Evolutionary conservation across 257 asterid species (phyloP).

Genomic region (Phtheirospermum japonicum): DNA sequence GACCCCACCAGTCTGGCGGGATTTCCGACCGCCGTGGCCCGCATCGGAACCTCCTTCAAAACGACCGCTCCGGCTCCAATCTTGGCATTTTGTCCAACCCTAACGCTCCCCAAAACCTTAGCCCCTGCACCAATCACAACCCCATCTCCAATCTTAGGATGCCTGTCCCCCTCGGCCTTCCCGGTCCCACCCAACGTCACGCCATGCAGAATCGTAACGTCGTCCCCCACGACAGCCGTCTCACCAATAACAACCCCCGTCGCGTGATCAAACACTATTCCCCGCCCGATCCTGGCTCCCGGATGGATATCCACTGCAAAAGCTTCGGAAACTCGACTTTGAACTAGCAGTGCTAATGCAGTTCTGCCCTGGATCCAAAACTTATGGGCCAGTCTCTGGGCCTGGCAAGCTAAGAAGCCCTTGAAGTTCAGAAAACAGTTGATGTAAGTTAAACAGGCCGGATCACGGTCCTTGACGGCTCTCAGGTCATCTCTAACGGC

Average conservation of each 20-base stretch:
- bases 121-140: slow-evolving; percentile 78
- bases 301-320: slow-evolving; percentile 61
- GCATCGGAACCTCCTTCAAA: slow-evolving; percentile 55
- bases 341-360: slow-evolving; percentile 39
- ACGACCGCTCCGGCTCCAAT: slow-evolving; percentile 79
- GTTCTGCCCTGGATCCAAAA: slow-evolving; percentile 39
- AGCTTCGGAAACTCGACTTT: slow-evolving; percentile 47
- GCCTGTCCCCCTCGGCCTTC: slow-evolving; percentile 70
- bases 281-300: slow-evolving; percentile 44
- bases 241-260: slow-evolving; percentile 86
- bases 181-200: slow-evolving; percentile 93
- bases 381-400: slow-evolving; percentile 41
- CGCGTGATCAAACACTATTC: slow-evolving; percentile 55
- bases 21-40: slow-evolving; percentile 70
- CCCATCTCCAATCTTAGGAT: slow-evolving; percentile 79
- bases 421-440: slow-evolving; percentile 52
- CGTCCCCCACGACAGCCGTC: slow-evolving; percentile 77
- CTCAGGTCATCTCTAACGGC: slow-evolving; percentile 33
- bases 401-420: slow-evolving; percentile 48
- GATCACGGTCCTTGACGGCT: slow-evolving; percentile 48
- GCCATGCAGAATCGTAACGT: slow-evolving; percentile 64
- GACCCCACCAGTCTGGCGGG: slow-evolving; percentile 64
- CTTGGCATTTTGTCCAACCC: slow-evolving; percentile 56
- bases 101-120: slow-evolving; percentile 60
- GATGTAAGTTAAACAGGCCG: slow-evolving; percentile 43